Conservation (phyloP, 306 rosid species). For the Purshia tridentata region DNA sequence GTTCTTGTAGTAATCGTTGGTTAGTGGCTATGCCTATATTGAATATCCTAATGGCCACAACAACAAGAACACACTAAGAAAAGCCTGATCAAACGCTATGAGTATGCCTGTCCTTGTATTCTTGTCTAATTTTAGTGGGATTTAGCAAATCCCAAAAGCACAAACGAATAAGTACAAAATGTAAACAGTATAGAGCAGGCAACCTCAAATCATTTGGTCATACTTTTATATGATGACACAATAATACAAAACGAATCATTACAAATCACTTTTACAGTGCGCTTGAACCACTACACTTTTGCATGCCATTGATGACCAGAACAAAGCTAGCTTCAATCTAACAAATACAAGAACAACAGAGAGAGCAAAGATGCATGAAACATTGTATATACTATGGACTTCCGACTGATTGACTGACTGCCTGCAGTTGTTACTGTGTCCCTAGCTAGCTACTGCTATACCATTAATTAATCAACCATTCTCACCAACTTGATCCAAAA, state of each 20-base stretch:
- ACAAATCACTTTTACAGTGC: not conserved
- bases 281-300: constrained; percentile 8
- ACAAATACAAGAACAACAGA: constrained; percentile 4
- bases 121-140: not conserved
- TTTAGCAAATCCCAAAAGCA: not conserved
- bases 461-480: not conserved
- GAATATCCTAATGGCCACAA: no score
- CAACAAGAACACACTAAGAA: no score
- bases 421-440: not conserved
- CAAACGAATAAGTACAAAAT: not conserved
- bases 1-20: no score
- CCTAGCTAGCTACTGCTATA: constrained; percentile 19
- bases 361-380: not conserved
- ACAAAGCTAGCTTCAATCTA: not conserved
- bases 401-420: not conserved
- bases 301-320: constrained; percentile 3
- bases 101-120: not conserved
- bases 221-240: constrained; percentile 1
- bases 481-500: not conserved
- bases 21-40: no score
- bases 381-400: constrained; percentile 1
- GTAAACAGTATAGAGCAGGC: not conserved
- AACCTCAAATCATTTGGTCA: constrained; percentile 3
- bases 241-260: constrained; percentile 7
- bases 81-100: not conserved